These are phyloP conservation scores for Globisporangium mamillatum DNA, from an alignment of 352 stramenopile genomes.

Conservation along the genomic window DNA sequence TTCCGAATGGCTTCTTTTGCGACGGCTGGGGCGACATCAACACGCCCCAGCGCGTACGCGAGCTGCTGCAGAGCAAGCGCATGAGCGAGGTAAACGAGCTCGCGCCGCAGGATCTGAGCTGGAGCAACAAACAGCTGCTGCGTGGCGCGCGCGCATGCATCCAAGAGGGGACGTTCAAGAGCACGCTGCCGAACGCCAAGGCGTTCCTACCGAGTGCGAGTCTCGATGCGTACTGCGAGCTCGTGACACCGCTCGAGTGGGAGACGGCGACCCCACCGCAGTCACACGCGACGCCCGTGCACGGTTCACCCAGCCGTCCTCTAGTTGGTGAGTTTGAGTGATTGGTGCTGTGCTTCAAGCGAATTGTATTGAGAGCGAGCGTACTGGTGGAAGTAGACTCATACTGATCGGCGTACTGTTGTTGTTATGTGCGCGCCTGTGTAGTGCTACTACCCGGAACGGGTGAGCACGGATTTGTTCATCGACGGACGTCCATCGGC, in stretches of 20 bases:
- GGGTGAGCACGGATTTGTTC: conserved; percentile 74
- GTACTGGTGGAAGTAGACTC: too few relatives aligned
- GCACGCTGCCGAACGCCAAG: conserved; percentile 54
- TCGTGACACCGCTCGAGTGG: conserved; percentile 66
- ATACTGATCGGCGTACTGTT: too few relatives aligned
- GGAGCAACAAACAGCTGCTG: conserved; percentile 26
- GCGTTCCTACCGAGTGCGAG: conserved; percentile 54
- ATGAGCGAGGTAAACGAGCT: conserved; percentile 59
- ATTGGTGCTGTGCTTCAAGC: neutral
- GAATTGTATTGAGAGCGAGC: too few relatives aligned
- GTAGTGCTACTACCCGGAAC: conserved; percentile 70
- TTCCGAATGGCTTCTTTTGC: conserved; percentile 76
- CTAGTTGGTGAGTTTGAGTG: conserved; percentile 16
- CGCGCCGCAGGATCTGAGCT: conserved; percentile 25
- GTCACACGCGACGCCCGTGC: conserved; percentile 13
- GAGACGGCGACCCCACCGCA: conserved; percentile 11
- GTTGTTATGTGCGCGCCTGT: neutral
- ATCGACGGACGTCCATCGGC: conserved; percentile 58
- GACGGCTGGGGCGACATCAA: conserved; percentile 78
- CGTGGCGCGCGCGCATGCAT: conserved; percentile 35
- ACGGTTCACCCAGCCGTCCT: conserved; percentile 24
- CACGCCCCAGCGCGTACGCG: conserved; percentile 47
- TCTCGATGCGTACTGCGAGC: conserved; percentile 59
- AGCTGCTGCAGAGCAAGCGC: conserved; percentile 57
- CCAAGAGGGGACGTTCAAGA: conserved; percentile 52